Evolutionary conservation across 2,329 filamentous ascomycete species (phyloP), one percentile per base, ranked within the genome.

Genomic region (Fusarium compactum): DNA sequence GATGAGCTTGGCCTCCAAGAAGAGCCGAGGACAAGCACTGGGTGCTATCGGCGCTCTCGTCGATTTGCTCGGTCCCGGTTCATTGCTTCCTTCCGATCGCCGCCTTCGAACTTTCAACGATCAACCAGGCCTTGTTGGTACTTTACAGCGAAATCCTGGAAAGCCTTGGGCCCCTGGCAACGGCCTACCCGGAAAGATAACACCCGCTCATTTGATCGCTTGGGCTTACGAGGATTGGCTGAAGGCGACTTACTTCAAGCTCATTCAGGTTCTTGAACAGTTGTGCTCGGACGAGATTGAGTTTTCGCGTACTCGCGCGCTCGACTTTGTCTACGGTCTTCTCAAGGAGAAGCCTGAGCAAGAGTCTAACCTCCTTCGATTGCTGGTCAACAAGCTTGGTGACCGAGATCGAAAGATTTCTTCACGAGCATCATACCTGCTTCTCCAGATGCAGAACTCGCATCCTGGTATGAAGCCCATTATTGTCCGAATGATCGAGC

Each of bases 151-250:
- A 64, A 82, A 85, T 52, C 83, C 84, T 15, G 83, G 80, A 30
- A 83, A 81, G 48, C 79, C 78, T 16, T 98, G 95, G 95, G 87
- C 85, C 20, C 78, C 84, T 16, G 87, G 88, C n/a, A 89, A 94
- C 64, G 83, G 86, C 44, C 82, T 98, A 6, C 95, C 95, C 0
- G 89, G 89, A 14, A 88, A 88, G 47, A 82, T 98, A 27, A 90
- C 92, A 43, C 89, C 93, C 71, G 84, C 86, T 15, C 94, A 98
- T 79, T 81, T 99, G 70, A 89, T 99, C 22, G 85, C 90, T 20
- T 99, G 95, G 95, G 90, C 90, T 2, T 99, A 92, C 73, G 96
- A 99, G 80, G 93, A 98, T 78, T 98, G 95, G 92, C 83, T 99
- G 61, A 99, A 99, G 83, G 90, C 92, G 63, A 90, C 91, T 38